Percentiles rank a stretch among this genome's conserved stretches.
Conservation (phyloP, 768 basidiomycete species). For the Podaxis sp. region DNA sequence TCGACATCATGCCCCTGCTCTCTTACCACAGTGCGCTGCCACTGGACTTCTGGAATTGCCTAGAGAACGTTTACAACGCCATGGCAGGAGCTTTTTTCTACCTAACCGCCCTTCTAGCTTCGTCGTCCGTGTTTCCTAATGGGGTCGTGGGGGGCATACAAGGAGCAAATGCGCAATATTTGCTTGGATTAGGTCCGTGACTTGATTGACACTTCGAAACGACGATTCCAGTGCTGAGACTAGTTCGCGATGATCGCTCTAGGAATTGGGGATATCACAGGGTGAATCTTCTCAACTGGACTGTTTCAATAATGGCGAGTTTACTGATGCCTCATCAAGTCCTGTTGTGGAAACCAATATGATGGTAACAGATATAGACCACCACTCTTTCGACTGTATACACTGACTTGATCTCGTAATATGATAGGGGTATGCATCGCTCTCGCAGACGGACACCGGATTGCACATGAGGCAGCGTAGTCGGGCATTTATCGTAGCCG, state of each 20-base stretch:
- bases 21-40: slow-evolving; percentile 35
- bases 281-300: slow-evolving; percentile 37
- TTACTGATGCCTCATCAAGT: slow-evolving; percentile 28
- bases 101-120: slow-evolving; percentile 43
- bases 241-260: slow-evolving; percentile 2
- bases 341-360: slow-evolving; percentile 83
- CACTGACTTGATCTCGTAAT: slow-evolving; percentile 4
- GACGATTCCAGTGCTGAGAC: slow-evolving; percentile 4
- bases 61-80: slow-evolving; percentile 34
- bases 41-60: slow-evolving; percentile 37
- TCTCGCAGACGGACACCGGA: slow-evolving; percentile 68
- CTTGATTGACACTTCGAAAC: background rate
- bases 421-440: slow-evolving; percentile 62
- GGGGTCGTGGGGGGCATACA: slow-evolving; percentile 28
- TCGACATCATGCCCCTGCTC: slow-evolving; percentile 32
- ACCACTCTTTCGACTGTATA: background rate
- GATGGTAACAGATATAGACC: slow-evolving; percentile 49
- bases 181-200: slow-evolving; percentile 57
- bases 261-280: slow-evolving; percentile 77
- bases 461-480: slow-evolving; percentile 79
- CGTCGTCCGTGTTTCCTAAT: slow-evolving; percentile 29
- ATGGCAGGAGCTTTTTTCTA: slow-evolving; percentile 43
- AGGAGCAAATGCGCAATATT: slow-evolving; percentile 43
- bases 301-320: background rate
- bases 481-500: slow-evolving; percentile 75